Evolutionary conservation across 192 early-diverging fungal genomes (phyloP), one percentile per base, ranked within the genome.

Genomic region (Phlyctochytrium planicorne): DNA sequence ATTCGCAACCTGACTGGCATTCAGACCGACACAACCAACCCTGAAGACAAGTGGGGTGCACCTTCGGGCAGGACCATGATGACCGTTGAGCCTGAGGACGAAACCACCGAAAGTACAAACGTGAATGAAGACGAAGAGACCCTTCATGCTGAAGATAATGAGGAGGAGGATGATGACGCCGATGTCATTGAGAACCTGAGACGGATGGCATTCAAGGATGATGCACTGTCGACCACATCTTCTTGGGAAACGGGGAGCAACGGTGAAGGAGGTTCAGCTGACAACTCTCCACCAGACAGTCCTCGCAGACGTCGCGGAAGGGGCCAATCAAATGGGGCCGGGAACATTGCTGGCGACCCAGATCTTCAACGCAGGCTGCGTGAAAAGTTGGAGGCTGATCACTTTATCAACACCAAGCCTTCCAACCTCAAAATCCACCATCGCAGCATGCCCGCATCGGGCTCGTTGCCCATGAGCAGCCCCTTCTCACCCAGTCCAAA

Each of bases 41-140:
- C 73, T 14, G 73, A 75, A 59, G 73, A 75, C 62, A 75, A 75
- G 62, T 75, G 73, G 73, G 56, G 23, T 32, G 31, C 62, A 0
- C 4, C 61, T 2, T 20, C 20, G 20, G 31, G 6, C n/a, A 35
- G 32, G 6, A 53, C 20, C 20, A 3, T 25, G 24, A 34, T 32
- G 16, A 14, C 25, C 34, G 35, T 4, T 4, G 60, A 35, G 60
- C 57, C 57, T 29, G 57, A 60, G 55, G 66, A 67, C 16, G n/a
- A 59, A 20, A 20, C 17, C 63, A 20, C 55, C 53, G 57, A 60
- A 60, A 29, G 34, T 59, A 30, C 36, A 23, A 56, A 20, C 40
- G 20, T 14, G 40, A 20, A 47, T 6, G 40, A 47, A 14, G 40
- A 47, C 40, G 40, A 47, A 14, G 40, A 47, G 40, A 47, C 40